These are phyloP conservation scores for Pholiota adiposa DNA, from an alignment of 1,284 basidiomycete genomes.

Conservation along the genomic window DNA sequence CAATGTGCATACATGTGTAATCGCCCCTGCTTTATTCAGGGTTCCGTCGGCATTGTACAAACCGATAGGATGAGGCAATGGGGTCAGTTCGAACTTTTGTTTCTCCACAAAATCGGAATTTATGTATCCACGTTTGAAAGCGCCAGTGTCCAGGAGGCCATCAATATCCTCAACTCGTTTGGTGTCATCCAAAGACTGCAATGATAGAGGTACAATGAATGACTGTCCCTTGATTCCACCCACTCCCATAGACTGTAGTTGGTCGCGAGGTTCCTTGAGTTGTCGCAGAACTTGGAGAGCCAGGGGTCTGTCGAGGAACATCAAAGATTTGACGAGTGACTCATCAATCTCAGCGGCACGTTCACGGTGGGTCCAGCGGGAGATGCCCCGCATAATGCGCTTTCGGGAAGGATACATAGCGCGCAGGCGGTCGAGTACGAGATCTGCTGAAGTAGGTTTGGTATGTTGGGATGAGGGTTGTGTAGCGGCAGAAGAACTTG, in stretches of 20 bases:
- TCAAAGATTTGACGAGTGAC: constrained; percentile 1
- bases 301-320: background rate
- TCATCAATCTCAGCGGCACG: background rate
- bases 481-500: too few species aligned
- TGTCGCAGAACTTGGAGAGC: constrained; percentile 5
- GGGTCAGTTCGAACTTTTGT: constrained; percentile 12
- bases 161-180: background rate
- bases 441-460: too few species aligned
- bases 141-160: constrained; percentile 22
- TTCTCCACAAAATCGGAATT: constrained; percentile 17
- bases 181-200: background rate
- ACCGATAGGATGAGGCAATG: constrained; percentile 20
- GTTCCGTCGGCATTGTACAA: constrained; percentile 31
- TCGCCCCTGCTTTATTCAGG: constrained; percentile 24
- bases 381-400: background rate
- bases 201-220: background rate
- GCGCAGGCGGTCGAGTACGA: background rate
- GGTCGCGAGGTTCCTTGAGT: constrained; percentile 1
- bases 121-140: constrained; percentile 20
- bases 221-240: background rate
- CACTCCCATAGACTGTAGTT: background rate
- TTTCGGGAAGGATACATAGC: background rate
- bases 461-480: too few species aligned
- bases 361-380: background rate
- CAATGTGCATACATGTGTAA: constrained; percentile 16